These are phyloP conservation scores for Tylopilus subfusipes DNA, from an alignment of 768 basidiomycete species.

Conservation along the genomic window DNA sequence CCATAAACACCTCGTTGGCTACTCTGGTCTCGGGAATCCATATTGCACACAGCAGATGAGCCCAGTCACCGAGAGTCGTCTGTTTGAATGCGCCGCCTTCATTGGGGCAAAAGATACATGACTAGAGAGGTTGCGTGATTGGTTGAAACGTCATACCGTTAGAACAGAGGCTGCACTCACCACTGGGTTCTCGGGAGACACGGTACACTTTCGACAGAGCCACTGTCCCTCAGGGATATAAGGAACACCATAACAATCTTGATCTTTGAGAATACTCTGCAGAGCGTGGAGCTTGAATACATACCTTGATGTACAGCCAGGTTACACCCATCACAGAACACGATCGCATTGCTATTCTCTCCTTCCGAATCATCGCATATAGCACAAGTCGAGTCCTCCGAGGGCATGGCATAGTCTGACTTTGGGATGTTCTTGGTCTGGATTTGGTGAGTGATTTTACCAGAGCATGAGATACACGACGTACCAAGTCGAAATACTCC, in stretches of 20 bases:
- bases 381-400: conserved; percentile 94
- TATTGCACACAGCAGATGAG: conserved; percentile 93
- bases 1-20: conserved; percentile 96
- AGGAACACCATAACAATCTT: conserved; percentile 98
- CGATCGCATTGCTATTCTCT: conserved; percentile 98
- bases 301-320: conserved; percentile 98
- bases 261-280: conserved; percentile 6
- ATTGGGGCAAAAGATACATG: conserved; percentile 93
- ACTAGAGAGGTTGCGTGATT: conserved; percentile 41
- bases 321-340: conserved; percentile 99
- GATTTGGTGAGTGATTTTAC: conserved; percentile 1
- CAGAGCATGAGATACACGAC: conserved; percentile 22
- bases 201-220: conserved; percentile 97
- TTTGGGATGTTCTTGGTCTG: conserved; percentile 95
- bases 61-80: conserved; percentile 89
- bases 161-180: conserved; percentile 43
- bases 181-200: conserved; percentile 94
- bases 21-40: conserved; percentile 96
- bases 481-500: conserved; percentile 95
- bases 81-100: conserved; percentile 99
- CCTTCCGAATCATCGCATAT: conserved; percentile 98
- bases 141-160: not conserved
- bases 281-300: conserved; percentile 13
- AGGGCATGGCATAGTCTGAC: conserved; percentile 79
- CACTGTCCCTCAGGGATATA: conserved; percentile 99